Evolutionary conservation across 352 stramenopile genomes (phyloP), one percentile per base, ranked within the genome.

Genomic region (Pythium phragmitis): DNA sequence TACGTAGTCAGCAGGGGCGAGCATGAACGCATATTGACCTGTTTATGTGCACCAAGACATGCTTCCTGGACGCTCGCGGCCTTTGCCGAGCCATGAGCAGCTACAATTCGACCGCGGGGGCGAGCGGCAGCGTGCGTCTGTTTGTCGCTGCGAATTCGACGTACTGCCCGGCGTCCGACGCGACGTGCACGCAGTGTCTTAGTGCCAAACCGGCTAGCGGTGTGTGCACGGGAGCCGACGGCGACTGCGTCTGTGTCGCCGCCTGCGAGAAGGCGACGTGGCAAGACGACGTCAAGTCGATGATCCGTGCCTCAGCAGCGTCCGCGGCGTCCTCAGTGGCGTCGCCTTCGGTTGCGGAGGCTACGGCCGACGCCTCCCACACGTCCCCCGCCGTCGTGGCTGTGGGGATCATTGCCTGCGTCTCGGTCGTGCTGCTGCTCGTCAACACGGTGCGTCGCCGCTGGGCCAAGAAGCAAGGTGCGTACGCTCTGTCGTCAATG

Each of bases 101-200:
- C 47, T 58, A 58, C 45, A 16, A 57, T 23, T 11, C 26, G 26
- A 30, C 26, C 26, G 26, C 26, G 26, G 26, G 26, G 26, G 26
- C 36, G 36, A 21, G 48, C 23, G 28, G 4, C 61, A 73, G 17
- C 28, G 75, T 77, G 51, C 75, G 69, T 16, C 58, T 66, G 17
- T 82, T 85, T 56, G 74, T 71, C 28, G 81, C 79, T 5, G 68
- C 64, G 34, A 84, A 81, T 61, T 71, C 75, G 26, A 81, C 75
- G 14, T 88, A 88, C 48, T 88, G 79, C 45, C 64, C 70, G 11
- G 39, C 63, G 3, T 53, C 68, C 36, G 79, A 87, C 51, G 3
- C 54, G 0, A 69, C 64, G 9, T 88, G 79, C 54, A 42, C 33
- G 2, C 58, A 72, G 26, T 88, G 79, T 48, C 66, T 68, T 2